Conservation (phyloP, 2,329 filamentous ascomycete species). For the Dothideomycetes sp. region DNA sequence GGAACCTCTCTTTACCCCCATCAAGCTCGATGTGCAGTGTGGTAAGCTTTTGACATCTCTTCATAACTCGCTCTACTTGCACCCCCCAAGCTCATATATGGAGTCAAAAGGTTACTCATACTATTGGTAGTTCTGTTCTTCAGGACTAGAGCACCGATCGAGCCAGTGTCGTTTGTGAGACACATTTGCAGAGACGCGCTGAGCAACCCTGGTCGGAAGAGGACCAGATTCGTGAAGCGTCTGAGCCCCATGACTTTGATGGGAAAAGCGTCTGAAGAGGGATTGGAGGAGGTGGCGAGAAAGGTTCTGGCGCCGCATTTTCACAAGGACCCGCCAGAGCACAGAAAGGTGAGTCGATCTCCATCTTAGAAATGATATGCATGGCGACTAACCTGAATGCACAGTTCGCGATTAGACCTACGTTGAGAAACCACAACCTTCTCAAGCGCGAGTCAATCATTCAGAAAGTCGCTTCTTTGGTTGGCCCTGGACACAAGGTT, state of each 20-base stretch:
- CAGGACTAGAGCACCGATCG: conserved; percentile 43
- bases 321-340: conserved; percentile 35
- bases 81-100: no score
- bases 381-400: background rate
- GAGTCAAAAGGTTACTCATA: conserved; percentile 1
- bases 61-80: no score
- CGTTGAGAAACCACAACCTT: conserved; percentile 59
- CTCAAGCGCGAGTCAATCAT: conserved; percentile 61
- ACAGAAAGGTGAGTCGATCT: conserved; percentile 38
- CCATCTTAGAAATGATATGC: background rate
- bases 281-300: conserved; percentile 53
- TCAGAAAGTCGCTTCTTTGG: conserved; percentile 54
- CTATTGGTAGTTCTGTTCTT: conserved; percentile 43
- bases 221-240: conserved; percentile 48
- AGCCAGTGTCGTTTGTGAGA: conserved; percentile 50
- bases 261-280: conserved; percentile 58
- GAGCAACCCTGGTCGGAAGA: conserved; percentile 37
- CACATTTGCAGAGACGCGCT: conserved; percentile 46
- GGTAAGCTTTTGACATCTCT: conserved; percentile 28
- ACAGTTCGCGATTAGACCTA: conserved; percentile 77
- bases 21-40: conserved; percentile 46
- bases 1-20: conserved; percentile 39
- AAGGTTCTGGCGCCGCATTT: conserved; percentile 56
- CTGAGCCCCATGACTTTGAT: conserved; percentile 49
- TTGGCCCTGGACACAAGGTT: conserved; percentile 61